Evolutionary conservation across 148 eudicot species (phyloP).

Genomic region (Rheum nobile): DNA sequence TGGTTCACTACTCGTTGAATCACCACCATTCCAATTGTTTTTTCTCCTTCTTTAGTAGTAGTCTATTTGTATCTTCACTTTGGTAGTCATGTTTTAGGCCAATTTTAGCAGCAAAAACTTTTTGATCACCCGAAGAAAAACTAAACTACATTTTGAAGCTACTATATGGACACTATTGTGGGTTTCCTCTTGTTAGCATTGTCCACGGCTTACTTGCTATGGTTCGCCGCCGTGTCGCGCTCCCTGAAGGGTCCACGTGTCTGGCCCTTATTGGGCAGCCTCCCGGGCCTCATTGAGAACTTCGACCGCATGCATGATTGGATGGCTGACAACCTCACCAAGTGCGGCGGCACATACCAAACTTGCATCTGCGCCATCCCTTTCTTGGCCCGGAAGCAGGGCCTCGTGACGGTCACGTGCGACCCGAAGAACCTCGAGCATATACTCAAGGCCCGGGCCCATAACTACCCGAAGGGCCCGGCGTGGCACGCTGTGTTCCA

Average conservation of each 20-base stretch:
- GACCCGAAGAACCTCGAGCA: slow-evolving; percentile 83
- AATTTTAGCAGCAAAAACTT: too few relatives aligned
- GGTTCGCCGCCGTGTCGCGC: slow-evolving; percentile 42
- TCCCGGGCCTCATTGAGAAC: slow-evolving; percentile 64
- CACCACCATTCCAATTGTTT: too few relatives aligned
- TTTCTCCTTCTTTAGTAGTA: too few relatives aligned
- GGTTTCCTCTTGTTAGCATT: neutral
- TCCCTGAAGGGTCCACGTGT: slow-evolving; percentile 57
- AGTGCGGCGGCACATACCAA: slow-evolving; percentile 79
- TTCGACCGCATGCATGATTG: slow-evolving; percentile 66
- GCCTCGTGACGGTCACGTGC: slow-evolving; percentile 91
- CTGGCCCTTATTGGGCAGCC: slow-evolving; percentile 82
- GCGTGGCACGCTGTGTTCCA: slow-evolving; percentile 89
- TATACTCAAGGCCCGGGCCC: slow-evolving; percentile 59
- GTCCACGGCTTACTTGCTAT: slow-evolving; percentile 32
- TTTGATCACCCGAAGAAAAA: too few relatives aligned
- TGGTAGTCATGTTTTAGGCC: too few relatives aligned
- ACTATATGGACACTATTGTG: neutral
- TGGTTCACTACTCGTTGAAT: neutral
- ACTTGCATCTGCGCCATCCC: slow-evolving; percentile 67
- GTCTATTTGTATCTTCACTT: too few relatives aligned
- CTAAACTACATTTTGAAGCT: too few relatives aligned
- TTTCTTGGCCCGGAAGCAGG: slow-evolving; percentile 53
- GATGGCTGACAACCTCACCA: slow-evolving; percentile 82
- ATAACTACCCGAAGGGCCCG: slow-evolving; percentile 94